Evolutionary conservation across 176 grass and related monocot species (phyloP).

Genomic region (Eragrostis nindensis): DNA sequence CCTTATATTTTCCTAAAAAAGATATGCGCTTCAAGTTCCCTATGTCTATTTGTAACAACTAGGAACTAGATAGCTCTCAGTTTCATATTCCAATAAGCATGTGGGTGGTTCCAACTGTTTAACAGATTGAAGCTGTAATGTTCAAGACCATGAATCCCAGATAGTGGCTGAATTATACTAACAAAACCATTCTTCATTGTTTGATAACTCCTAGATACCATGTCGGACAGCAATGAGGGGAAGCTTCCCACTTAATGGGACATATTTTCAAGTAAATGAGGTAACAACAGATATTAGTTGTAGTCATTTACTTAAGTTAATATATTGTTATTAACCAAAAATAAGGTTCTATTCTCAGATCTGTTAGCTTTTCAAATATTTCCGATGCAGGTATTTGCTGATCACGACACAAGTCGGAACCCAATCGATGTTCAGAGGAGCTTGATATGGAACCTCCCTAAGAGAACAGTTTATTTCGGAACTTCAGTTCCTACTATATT

Average conservation of each 20-base stretch:
- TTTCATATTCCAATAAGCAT: slow-evolving; percentile 28
- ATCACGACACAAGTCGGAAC: slow-evolving; percentile 65
- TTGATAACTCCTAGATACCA: slow-evolving; percentile 53
- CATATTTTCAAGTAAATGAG: slow-evolving; percentile 92
- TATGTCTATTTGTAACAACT: background rate
- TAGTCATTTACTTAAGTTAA: background rate
- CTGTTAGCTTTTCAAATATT: slow-evolving; percentile 22
- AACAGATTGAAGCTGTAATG: no score
- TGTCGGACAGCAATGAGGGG: slow-evolving; percentile 90
- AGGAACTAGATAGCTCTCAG: background rate
- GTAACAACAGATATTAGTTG: slow-evolving; percentile 13
- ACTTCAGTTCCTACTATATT: slow-evolving; percentile 80
- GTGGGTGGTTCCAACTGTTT: background rate
- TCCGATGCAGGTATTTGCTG: slow-evolving; percentile 73
- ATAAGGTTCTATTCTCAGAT: slow-evolving; percentile 27
- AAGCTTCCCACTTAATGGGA: slow-evolving; percentile 86
- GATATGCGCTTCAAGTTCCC: slow-evolving; percentile 18
- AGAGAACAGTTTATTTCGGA: slow-evolving; percentile 82
- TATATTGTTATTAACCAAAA: slow-evolving; percentile 12
- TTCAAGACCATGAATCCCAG: slow-evolving; percentile 1
- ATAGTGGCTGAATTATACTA: background rate
- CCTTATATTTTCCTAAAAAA: no score
- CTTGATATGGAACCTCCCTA: slow-evolving; percentile 87
- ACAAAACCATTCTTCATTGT: no score
- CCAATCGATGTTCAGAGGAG: slow-evolving; percentile 66